Conservation (phyloP, 352 stramenopile genomes). For the Phytophthora pistaciae region DNA sequence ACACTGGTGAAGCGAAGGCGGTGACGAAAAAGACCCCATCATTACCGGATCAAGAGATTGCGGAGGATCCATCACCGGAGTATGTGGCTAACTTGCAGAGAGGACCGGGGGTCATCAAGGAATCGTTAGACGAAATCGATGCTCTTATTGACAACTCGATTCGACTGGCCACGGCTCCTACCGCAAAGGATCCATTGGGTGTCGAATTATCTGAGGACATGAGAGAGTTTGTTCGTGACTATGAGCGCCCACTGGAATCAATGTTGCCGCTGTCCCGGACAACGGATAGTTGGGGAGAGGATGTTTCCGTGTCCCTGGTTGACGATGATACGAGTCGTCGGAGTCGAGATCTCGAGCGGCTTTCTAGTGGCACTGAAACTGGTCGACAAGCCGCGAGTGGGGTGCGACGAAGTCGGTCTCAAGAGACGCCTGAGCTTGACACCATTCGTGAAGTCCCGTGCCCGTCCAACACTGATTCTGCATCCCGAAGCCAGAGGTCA, state of each 20-base stretch:
- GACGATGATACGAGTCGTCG: slow-evolving; percentile 42
- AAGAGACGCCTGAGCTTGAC: slow-evolving; percentile 44
- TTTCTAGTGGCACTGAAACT: slow-evolving; percentile 29
- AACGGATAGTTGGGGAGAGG: slow-evolving; percentile 70
- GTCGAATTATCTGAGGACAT: slow-evolving; percentile 39
- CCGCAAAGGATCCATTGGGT: slow-evolving; percentile 18
- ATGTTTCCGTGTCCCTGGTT: slow-evolving; percentile 39
- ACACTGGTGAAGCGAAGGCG: slow-evolving; percentile 34
- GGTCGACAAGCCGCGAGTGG: slow-evolving; percentile 17
- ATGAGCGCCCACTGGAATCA: slow-evolving; percentile 58
- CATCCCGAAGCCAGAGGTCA: slow-evolving; percentile 21
- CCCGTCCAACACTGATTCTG: slow-evolving; percentile 21
- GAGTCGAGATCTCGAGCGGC: slow-evolving; percentile 29
- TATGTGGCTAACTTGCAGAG: slow-evolving; percentile 47
- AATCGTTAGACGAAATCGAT: slow-evolving; percentile 61
- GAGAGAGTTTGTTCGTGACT: slow-evolving; percentile 55
- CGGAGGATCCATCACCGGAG: slow-evolving; percentile 34
- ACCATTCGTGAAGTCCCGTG: slow-evolving; percentile 48
- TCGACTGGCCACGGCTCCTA: slow-evolving; percentile 14
- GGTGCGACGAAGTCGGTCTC: slow-evolving; percentile 29
- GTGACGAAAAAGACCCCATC: slow-evolving; percentile 20
- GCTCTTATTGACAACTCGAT: slow-evolving; percentile 51
- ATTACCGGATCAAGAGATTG: slow-evolving; percentile 25
- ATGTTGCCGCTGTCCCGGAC: slow-evolving; percentile 65
- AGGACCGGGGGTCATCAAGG: slow-evolving; percentile 52